These are phyloP conservation scores for Didymosphaeria variabile DNA, from an alignment of 2,329 filamentous ascomycete species.

Conservation along the genomic window DNA sequence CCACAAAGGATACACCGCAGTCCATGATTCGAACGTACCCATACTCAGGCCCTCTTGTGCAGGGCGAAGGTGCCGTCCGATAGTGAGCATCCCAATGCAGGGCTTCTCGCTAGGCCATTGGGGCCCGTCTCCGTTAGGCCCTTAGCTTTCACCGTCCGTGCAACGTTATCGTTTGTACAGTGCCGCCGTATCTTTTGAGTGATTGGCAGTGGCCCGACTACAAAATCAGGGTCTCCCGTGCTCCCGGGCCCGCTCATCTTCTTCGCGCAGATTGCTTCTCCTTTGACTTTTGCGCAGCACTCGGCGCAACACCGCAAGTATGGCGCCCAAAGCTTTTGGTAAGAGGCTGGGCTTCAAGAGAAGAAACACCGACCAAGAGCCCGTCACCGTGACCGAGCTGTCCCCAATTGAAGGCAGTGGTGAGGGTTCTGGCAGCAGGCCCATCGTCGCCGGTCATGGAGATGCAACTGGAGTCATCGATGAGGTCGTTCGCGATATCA, in stretches of 20 bases:
- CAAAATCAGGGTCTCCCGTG: background rate
- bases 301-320: background rate
- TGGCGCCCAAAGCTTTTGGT: conserved; percentile 4
- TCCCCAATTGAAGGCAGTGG: background rate
- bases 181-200: background rate
- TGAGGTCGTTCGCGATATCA: conserved; percentile 9
- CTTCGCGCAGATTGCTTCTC: background rate
- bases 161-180: background rate
- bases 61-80: background rate
- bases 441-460: background rate
- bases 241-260: background rate
- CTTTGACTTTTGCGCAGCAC: background rate
- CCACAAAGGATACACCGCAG: too few species aligned
- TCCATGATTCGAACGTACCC: too few species aligned
- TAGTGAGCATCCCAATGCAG: background rate
- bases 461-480: conserved; percentile 4
- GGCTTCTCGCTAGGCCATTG: background rate
- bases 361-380: conserved; percentile 4
- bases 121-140: background rate
- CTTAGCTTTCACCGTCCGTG: background rate
- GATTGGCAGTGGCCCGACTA: background rate
- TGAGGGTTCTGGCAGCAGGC: background rate
- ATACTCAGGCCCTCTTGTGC: background rate
- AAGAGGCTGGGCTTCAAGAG: conserved; percentile 12
- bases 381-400: conserved; percentile 2